Percentiles rank a stretch among this genome's conserved stretches.
These are phyloP conservation scores for Exobasidium cylindrosporum DNA, from an alignment of 1,284 basidiomycete species.

Conservation along the genomic window DNA sequence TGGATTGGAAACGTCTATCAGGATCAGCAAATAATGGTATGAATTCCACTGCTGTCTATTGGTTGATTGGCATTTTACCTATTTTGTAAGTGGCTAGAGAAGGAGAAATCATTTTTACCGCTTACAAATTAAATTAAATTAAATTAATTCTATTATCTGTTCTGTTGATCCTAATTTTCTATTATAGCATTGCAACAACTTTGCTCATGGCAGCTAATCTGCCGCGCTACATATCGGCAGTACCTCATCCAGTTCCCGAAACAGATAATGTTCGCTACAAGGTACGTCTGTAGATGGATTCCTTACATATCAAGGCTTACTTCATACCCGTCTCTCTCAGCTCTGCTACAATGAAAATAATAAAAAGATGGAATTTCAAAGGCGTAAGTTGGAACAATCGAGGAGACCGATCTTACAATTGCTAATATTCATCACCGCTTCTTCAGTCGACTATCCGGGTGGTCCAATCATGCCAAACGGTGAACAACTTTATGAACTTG, in stretches of 20 bases:
- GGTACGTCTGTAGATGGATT: background rate
- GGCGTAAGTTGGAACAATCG: background rate
- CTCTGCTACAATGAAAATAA: constrained; percentile 13
- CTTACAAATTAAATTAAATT: background rate
- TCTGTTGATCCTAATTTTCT: no score
- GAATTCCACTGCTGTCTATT: constrained; percentile 1
- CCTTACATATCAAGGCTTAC: background rate
- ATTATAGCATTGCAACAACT: background rate
- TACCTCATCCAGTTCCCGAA: background rate
- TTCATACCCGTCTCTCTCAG: background rate
- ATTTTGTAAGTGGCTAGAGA: constrained; percentile 1
- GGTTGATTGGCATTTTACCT: constrained; percentile 3
- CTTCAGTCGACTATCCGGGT: constrained; percentile 10
- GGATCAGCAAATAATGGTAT: background rate
- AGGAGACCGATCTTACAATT: background rate
- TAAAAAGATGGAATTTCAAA: constrained; percentile 12
- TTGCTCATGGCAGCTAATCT: constrained; percentile 13
- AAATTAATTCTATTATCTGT: no score
- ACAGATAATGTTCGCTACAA: constrained; percentile 8
- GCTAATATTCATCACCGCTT: background rate
- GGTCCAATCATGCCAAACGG: constrained; percentile 9
- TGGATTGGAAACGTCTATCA: background rate
- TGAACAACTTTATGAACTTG: constrained; percentile 14
- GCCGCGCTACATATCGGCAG: constrained; percentile 5
- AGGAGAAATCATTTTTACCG: background rate